These are phyloP conservation scores for Suillus hirtellus DNA, from an alignment of 768 basidiomycete species.

Conservation along the genomic window DNA sequence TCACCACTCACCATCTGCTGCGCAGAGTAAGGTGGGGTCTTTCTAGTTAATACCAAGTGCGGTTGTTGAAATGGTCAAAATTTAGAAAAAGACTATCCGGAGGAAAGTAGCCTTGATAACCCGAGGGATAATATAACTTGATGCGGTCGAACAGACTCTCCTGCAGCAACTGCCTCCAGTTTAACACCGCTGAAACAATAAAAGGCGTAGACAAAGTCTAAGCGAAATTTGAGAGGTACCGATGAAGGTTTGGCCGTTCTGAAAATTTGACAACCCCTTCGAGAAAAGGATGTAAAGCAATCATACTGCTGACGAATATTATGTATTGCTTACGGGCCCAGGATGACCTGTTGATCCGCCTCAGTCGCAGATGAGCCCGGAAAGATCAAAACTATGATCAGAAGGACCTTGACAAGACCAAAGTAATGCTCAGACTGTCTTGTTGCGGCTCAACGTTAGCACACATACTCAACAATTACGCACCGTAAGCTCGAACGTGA, in stretches of 20 bases:
- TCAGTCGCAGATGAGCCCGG: constrained; percentile 64
- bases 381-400: constrained; percentile 62
- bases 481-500: constrained; percentile 57
- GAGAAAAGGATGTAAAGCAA: constrained; percentile 26
- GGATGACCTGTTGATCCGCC: constrained; percentile 57
- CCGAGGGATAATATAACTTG: constrained; percentile 60
- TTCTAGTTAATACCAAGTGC: constrained; percentile 64
- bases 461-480: constrained; percentile 11
- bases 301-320: background rate
- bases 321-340: constrained; percentile 45
- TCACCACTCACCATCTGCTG: constrained; percentile 40
- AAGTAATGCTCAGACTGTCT: constrained; percentile 65
- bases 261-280: no score
- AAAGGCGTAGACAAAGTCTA: constrained; percentile 21
- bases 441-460: constrained; percentile 19
- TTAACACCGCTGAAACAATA: constrained; percentile 72
- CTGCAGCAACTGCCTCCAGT: constrained; percentile 71
- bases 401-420: constrained; percentile 61
- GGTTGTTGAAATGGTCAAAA: constrained; percentile 64
- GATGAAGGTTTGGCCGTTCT: no score
- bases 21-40: constrained; percentile 51
- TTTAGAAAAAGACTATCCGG: constrained; percentile 64
- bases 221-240: no score
- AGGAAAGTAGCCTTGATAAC: constrained; percentile 71
- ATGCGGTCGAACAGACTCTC: constrained; percentile 64